A percentile compares a stretch with the other conserved stretches of the same genome.
Conservation (phyloP, 2,329 filamentous ascomycete genomes). For the Diaporthe capsici region DNA sequence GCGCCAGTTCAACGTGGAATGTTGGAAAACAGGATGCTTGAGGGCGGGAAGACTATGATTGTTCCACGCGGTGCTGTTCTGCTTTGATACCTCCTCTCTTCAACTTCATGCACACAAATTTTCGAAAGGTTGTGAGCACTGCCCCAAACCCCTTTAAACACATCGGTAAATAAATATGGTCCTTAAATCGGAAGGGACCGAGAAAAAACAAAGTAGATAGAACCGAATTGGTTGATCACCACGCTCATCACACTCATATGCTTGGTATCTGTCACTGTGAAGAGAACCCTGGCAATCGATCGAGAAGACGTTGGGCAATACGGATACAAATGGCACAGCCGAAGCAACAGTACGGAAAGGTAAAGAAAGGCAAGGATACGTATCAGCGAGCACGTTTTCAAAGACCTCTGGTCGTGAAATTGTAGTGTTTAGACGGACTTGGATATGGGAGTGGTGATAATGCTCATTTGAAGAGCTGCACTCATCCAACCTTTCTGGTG, state of each 20-base stretch:
- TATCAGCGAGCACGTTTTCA: neutral
- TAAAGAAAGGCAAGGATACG: neutral
- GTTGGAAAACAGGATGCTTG: neutral
- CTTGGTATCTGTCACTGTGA: neutral
- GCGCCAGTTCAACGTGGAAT: neutral
- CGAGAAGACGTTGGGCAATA: neutral
- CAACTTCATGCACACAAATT: constrained; percentile 31
- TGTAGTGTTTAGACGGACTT: neutral
- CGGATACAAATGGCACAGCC: neutral
- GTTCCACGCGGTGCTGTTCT: constrained; percentile 18
- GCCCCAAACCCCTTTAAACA: neutral
- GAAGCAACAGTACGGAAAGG: neutral
- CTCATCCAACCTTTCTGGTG: constrained; percentile 22
- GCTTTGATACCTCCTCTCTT: constrained; percentile 33
- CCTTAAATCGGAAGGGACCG: neutral
- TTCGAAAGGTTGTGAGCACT: neutral
- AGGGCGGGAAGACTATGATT: constrained; percentile 1
- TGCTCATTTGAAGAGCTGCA: neutral
- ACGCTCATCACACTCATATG: neutral
- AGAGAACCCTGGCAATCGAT: neutral
- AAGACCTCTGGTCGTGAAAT: neutral
- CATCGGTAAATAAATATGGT: constrained; percentile 8
- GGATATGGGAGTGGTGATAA: neutral
- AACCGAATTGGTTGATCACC: neutral
- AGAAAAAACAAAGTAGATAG: constrained; percentile 30